Conservation (phyloP, 495 filamentous ascomycete genomes). For the Penicillium subrubescens region DNA sequence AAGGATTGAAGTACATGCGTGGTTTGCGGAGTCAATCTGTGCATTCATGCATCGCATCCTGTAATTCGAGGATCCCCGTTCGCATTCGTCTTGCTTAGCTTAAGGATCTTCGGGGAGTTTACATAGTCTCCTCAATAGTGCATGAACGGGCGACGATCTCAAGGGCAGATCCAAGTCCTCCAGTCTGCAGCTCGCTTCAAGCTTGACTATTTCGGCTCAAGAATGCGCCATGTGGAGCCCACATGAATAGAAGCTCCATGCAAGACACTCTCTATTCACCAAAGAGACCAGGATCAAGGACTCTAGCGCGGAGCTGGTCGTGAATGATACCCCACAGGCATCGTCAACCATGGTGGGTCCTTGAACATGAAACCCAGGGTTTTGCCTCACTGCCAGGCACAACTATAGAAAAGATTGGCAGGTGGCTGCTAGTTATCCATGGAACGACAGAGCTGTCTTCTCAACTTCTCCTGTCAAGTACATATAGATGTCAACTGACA, state of each 20-base stretch:
- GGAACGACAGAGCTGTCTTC: conserved; percentile 8
- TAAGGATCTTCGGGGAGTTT: conserved; percentile 9
- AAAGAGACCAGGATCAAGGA: conserved; percentile 9
- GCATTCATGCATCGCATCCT: conserved; percentile 15
- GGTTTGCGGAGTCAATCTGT: conserved; percentile 17
- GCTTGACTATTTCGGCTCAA: not conserved
- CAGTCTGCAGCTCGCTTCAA: not conserved
- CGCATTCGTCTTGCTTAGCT: not conserved
- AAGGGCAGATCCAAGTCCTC: not conserved
- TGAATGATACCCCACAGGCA: conserved; percentile 15
- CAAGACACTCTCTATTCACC: conserved; percentile 5
- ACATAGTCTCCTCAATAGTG: conserved; percentile 29
- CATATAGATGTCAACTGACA: conserved; percentile 1
- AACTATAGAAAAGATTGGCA: not conserved
- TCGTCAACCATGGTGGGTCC: conserved; percentile 13
- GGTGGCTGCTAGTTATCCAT: not conserved
- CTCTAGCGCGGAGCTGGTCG: conserved; percentile 13
- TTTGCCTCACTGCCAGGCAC: not conserved
- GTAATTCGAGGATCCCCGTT: not conserved
- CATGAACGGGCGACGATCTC: conserved; percentile 17
- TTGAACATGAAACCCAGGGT: not conserved
- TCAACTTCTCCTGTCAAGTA: conserved; percentile 9
- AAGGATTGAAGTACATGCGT: not conserved
- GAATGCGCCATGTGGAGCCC: conserved; percentile 16
- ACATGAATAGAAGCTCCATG: conserved; percentile 2